Evolutionary conservation across 768 basidiomycete genomes (phyloP).

Genomic region (Termitomyces sp.): DNA sequence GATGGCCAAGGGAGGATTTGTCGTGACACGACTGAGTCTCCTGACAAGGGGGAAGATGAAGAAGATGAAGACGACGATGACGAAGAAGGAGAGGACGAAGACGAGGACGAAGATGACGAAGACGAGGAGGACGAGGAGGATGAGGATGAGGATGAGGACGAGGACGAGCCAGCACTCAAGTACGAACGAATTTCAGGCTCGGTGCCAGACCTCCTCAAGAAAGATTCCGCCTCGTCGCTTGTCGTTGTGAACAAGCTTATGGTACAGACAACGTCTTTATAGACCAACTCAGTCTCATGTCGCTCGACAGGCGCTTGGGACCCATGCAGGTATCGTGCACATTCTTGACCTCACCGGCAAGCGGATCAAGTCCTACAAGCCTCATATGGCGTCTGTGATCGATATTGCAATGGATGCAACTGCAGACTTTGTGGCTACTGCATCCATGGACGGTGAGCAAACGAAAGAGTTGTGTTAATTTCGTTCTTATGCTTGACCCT

Average conservation of each 20-base stretch:
- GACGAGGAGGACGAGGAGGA: conserved; percentile 46
- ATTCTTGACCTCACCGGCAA: conserved; percentile 76
- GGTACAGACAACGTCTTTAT: conserved; percentile 33
- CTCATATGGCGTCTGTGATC: conserved; percentile 82
- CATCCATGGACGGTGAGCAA: conserved; percentile 85
- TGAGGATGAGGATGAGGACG: conserved; percentile 67
- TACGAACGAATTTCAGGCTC: conserved; percentile 79
- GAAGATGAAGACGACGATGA: conserved; percentile 21
- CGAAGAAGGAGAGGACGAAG: conserved; percentile 21
- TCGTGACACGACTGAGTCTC: conserved; percentile 17
- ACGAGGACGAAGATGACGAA: conserved; percentile 22
- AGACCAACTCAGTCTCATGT: conserved; percentile 7
- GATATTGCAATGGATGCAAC: conserved; percentile 84
- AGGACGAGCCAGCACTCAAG: conserved; percentile 90
- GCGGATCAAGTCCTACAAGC: conserved; percentile 85
- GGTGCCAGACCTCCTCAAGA: conserved; percentile 75
- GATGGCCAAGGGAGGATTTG: not conserved
- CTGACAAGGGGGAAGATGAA: conserved; percentile 22
- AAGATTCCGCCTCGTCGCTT: conserved; percentile 86
- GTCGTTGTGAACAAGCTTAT: conserved; percentile 70
- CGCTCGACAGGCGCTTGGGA: conserved; percentile 73
- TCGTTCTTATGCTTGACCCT: conserved; percentile 18
- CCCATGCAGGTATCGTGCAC: conserved; percentile 91
- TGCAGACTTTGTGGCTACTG: conserved; percentile 87
- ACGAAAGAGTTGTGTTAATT: not conserved